A percentile compares a stretch with the other conserved stretches of the same genome.
phyloP scores from a whole-genome alignment of 257 asterid genomes.

The Solanum ossicruentum region DNA sequence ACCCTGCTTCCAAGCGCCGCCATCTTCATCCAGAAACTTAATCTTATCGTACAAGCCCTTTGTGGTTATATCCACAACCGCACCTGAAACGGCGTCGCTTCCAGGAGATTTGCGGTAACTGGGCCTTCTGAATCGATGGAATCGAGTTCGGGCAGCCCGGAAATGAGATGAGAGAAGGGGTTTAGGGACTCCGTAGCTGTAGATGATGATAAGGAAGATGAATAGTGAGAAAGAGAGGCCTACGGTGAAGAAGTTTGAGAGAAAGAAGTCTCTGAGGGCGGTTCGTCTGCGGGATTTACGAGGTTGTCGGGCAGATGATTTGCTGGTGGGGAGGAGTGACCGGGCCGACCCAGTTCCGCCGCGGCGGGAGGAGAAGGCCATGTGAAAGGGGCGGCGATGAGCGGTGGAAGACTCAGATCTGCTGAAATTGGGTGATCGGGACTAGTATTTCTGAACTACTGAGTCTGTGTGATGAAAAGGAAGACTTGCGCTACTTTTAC shows the following conservation, averaged over 20 bases:
- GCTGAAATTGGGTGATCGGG: neutral
- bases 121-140: constrained; percentile 43
- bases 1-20: constrained; percentile 97
- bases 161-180: constrained; percentile 41
- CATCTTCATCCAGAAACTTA: constrained; percentile 82
- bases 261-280: constrained; percentile 50
- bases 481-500: neutral
- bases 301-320: constrained; percentile 34
- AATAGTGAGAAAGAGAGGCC: constrained; percentile 55
- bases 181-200: constrained; percentile 52
- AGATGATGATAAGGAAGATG: constrained; percentile 47
- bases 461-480: neutral
- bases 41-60: constrained; percentile 82
- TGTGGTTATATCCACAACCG: constrained; percentile 75
- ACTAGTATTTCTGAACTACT: neutral
- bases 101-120: constrained; percentile 30
- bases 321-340: constrained; percentile 49
- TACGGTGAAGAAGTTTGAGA: constrained; percentile 68
- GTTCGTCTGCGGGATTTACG: constrained; percentile 66
- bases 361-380: constrained; percentile 91
- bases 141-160: constrained; percentile 28
- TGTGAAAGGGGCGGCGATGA: neutral
- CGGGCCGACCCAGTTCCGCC: constrained; percentile 69
- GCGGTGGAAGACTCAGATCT: constrained; percentile 2
- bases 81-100: constrained; percentile 37